phyloP scores from a whole-genome alignment of 1,284 basidiomycete genomes.

The Pseudozyma sp. region DNA sequence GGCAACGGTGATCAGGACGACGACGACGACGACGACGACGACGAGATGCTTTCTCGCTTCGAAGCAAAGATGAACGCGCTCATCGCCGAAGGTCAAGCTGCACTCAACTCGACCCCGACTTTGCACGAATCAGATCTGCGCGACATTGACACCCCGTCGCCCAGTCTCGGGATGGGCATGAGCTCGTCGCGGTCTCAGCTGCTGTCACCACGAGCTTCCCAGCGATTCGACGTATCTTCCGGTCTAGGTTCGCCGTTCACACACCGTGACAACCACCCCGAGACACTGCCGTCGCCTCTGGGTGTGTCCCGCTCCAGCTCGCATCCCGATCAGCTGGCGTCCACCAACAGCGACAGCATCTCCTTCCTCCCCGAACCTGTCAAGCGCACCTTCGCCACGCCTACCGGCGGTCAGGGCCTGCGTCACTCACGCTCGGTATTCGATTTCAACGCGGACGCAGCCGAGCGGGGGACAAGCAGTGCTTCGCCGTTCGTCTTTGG shows the following conservation, averaged over 20 bases:
- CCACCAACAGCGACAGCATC: background rate
- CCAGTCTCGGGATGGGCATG: constrained; percentile 13
- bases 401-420: constrained; percentile 6
- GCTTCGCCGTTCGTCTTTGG: constrained; percentile 32
- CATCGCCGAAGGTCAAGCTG: constrained; percentile 55
- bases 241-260: constrained; percentile 16
- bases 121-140: constrained; percentile 40
- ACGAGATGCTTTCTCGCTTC: constrained; percentile 50
- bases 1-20: background rate
- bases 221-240: constrained; percentile 17
- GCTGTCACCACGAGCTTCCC: constrained; percentile 10
- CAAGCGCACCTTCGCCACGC: constrained; percentile 27
- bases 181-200: constrained; percentile 8
- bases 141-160: constrained; percentile 34
- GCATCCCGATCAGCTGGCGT: constrained; percentile 13
- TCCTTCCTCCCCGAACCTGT: constrained; percentile 28
- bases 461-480: background rate
- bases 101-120: constrained; percentile 46
- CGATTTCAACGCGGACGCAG: constrained; percentile 18
- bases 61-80: constrained; percentile 51
- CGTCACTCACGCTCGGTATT: constrained; percentile 24
- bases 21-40: constrained; percentile 43
- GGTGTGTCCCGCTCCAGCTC: constrained; percentile 14
- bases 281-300: background rate
- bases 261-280: background rate